Conservation (phyloP, 768 basidiomycete genomes). For the Termitomyces bulborhizus region DNA sequence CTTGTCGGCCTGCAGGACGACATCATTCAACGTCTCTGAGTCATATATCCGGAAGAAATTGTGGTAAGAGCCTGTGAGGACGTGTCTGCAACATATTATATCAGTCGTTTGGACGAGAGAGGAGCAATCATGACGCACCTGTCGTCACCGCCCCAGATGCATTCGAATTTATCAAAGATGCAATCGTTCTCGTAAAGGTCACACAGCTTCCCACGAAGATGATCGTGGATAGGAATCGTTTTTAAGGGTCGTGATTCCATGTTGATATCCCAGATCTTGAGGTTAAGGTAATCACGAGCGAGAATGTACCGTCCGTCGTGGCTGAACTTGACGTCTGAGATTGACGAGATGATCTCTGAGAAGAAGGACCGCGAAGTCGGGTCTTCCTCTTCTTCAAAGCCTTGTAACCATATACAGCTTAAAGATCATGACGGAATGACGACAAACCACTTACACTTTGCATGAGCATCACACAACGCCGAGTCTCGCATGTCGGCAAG, state of each 20-base stretch:
- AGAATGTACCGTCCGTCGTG: conserved; percentile 96
- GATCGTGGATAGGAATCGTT: conserved; percentile 98
- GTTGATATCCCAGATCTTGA: conserved; percentile 99
- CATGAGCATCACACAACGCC: conserved; percentile 91
- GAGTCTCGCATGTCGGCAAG: conserved; percentile 99
- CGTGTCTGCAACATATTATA: conserved; percentile 54
- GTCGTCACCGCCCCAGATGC: conserved; percentile 95
- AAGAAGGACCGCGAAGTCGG: conserved; percentile 97
- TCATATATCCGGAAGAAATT: conserved; percentile 99
- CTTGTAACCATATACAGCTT: conserved; percentile 34
- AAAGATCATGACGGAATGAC: neutral
- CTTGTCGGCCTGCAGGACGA: conserved; percentile 97
- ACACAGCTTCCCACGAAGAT: conserved; percentile 94
- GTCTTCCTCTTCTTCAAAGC: conserved; percentile 98
- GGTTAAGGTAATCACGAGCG: conserved; percentile 92
- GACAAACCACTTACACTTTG: conserved; percentile 69
- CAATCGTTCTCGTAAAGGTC: conserved; percentile 99
- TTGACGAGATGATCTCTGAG: conserved; percentile 98
- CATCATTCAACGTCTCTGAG: conserved; percentile 78
- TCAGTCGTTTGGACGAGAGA: conserved; percentile 12
- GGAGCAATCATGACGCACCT: conserved; percentile 49
- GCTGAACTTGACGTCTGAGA: conserved; percentile 99
- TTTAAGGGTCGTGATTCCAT: conserved; percentile 97
- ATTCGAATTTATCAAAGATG: conserved; percentile 99
- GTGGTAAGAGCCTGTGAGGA: conserved; percentile 99